Percentiles rank a stretch among this genome's conserved stretches.
phyloP scores from a whole-genome alignment of 345 rosid genomes.

The Salix exigua region DNA sequence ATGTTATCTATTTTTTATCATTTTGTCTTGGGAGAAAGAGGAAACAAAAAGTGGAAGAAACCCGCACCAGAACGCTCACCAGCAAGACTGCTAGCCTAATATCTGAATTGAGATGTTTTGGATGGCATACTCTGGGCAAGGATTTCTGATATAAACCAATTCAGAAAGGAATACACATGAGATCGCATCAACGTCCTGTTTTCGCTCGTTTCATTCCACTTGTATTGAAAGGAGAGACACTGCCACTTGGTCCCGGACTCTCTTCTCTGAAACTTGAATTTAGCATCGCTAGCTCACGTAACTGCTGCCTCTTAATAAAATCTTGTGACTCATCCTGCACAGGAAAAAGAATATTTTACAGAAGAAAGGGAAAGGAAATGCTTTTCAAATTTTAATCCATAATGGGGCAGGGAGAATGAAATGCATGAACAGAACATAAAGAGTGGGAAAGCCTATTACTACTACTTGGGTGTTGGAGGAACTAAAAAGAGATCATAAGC shows the following conservation, averaged over 20 bases:
- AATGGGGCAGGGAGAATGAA: not conserved
- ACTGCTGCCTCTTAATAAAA: slow-evolving; percentile 87
- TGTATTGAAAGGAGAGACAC: slow-evolving; percentile 89
- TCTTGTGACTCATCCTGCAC: slow-evolving; percentile 95
- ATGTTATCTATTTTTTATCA: slow-evolving; percentile 18
- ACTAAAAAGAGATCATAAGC: not conserved
- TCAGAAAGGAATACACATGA: slow-evolving; percentile 7
- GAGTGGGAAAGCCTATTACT: not conserved
- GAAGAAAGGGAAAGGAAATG: not conserved
- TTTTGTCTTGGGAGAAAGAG: slow-evolving; percentile 15
- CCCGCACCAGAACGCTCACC: slow-evolving; percentile 43
- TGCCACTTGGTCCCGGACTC: slow-evolving; percentile 94
- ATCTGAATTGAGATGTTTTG: slow-evolving; percentile 32
- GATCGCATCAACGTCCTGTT: slow-evolving; percentile 66
- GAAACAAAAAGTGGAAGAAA: slow-evolving; percentile 20
- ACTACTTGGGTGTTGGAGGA: not conserved
- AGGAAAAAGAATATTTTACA: not conserved
- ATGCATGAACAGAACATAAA: not conserved
- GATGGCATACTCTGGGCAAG: slow-evolving; percentile 29
- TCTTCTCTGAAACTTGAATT: slow-evolving; percentile 94
- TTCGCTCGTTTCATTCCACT: slow-evolving; percentile 96
- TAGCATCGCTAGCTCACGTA: slow-evolving; percentile 84
- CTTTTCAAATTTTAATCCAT: not conserved
- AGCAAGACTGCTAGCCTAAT: slow-evolving; percentile 50
- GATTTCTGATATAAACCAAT: slow-evolving; percentile 21